Conservation (phyloP, 1,139 yeast species). For the Fermentozyma sake region DNA sequence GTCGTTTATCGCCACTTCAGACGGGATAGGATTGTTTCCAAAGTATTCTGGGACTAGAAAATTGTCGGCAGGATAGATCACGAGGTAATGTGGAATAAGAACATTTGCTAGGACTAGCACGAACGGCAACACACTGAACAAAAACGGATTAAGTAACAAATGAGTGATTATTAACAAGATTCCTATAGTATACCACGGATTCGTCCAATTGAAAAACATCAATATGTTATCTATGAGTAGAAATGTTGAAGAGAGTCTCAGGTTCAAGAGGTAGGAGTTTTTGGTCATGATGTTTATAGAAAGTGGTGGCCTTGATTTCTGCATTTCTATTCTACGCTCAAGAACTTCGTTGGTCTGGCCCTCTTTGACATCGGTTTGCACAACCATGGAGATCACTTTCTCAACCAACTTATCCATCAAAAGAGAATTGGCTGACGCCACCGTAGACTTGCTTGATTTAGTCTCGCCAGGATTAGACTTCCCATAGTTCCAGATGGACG, state of each 20-base stretch:
- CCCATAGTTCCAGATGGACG: conserved; percentile 9
- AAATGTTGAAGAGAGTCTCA: conserved; percentile 61
- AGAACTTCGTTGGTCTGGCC: conserved; percentile 32
- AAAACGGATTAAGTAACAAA: conserved; percentile 57
- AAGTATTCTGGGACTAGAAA: conserved; percentile 18
- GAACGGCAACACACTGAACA: conserved; percentile 51
- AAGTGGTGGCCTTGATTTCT: conserved; percentile 62
- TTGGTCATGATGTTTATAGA: conserved; percentile 67
- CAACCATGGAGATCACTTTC: conserved; percentile 60
- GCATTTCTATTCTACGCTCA: conserved; percentile 51
- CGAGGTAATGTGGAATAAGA: conserved; percentile 66
- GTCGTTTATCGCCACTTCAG: conserved; percentile 44
- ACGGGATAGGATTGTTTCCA: conserved; percentile 49
- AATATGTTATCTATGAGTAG: conserved; percentile 53
- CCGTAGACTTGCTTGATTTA: conserved; percentile 2
- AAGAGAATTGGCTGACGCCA: conserved; percentile 17
- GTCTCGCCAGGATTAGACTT: conserved; percentile 1
- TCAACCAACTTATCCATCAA: conserved; percentile 70
- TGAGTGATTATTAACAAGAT: conserved; percentile 53
- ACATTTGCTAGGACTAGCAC: conserved; percentile 49
- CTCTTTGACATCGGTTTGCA: conserved; percentile 56
- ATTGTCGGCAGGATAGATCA: conserved; percentile 36
- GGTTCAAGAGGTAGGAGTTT: conserved; percentile 62
- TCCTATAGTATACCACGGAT: conserved; percentile 60
- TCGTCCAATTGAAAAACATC: conserved; percentile 57